A percentile compares a stretch with the other conserved stretches of the same genome.
phyloP scores from a whole-genome alignment of 192 early-diverging fungal species.

The Coemansia sp. region DNA sequence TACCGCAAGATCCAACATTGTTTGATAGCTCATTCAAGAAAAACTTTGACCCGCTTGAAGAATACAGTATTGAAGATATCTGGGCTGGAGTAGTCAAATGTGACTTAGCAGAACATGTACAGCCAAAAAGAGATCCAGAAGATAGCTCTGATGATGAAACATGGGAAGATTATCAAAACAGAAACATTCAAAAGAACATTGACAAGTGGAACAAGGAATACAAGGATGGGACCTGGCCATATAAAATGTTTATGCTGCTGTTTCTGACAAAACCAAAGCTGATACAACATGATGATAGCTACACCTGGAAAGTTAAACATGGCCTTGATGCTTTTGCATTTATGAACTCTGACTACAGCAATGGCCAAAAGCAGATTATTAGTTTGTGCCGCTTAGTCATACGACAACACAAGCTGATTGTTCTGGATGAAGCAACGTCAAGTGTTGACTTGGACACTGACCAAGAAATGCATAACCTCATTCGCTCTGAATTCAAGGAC shows the following conservation, averaged over 20 bases:
- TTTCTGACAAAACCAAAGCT: conserved; percentile 8
- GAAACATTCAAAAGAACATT: conserved; percentile 23
- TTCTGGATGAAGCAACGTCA: conserved; percentile 71
- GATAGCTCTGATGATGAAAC: conserved; percentile 21
- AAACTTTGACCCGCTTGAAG: conserved; percentile 79
- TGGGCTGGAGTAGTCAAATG: conserved; percentile 61
- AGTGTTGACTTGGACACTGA: conserved; percentile 55
- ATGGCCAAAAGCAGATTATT: conserved; percentile 53
- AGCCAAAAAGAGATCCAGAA: not conserved
- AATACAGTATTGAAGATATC: conserved; percentile 65
- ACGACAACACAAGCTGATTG: conserved; percentile 54
- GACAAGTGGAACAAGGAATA: conserved; percentile 3
- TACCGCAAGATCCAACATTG: conserved; percentile 66
- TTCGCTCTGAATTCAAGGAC: conserved; percentile 56
- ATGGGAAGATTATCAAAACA: conserved; percentile 56
- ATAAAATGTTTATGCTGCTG: conserved; percentile 4
- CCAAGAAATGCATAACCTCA: conserved; percentile 19
- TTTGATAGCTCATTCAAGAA: conserved; percentile 67
- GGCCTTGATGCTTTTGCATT: conserved; percentile 9
- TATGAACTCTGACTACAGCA: conserved; percentile 22
- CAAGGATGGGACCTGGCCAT: not conserved
- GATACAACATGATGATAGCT: not conserved
- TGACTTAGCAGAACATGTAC: not conserved
- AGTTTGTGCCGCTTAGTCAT: no score
- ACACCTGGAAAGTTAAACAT: no score